These are phyloP conservation scores for Francoa sonchifolia DNA, from an alignment of 441 rosid genomes.

Conservation along the genomic window DNA sequence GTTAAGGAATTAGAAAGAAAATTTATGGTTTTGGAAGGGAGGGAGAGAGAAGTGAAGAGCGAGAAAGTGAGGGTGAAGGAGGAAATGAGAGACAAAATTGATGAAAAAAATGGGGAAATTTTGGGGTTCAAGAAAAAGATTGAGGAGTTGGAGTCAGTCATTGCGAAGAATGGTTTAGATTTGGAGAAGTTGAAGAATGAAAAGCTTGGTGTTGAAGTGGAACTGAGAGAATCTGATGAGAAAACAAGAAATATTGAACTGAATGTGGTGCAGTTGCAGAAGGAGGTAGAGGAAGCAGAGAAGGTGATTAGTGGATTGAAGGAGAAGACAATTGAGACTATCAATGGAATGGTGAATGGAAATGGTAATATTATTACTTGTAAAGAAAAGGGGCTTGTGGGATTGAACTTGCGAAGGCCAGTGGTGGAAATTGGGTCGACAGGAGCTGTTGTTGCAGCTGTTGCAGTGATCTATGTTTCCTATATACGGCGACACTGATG, in stretches of 20 bases:
- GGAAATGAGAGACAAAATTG: neutral
- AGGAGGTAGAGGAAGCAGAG: constrained; percentile 31
- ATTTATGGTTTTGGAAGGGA: neutral
- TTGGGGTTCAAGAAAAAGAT: neutral
- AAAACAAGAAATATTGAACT: constrained; percentile 27
- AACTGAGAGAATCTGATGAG: constrained; percentile 21
- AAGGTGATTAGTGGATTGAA: constrained; percentile 22
- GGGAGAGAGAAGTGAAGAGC: neutral
- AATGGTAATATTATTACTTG: constrained; percentile 5
- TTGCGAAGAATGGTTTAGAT: neutral
- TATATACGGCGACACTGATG: constrained; percentile 25
- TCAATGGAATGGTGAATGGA: constrained; percentile 21
- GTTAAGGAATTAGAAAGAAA: constrained; percentile 37
- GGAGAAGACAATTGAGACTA: constrained; percentile 21
- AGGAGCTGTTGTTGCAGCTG: constrained; percentile 34
- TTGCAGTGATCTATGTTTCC: constrained; percentile 36
- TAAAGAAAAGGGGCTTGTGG: no score
- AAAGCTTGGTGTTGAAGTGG: constrained; percentile 21
- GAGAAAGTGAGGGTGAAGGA: neutral
- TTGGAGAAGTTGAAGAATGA: constrained; percentile 10
- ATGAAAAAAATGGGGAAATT: neutral
- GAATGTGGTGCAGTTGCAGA: constrained; percentile 26
- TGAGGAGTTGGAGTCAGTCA: neutral
- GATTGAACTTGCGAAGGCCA: constrained; percentile 26
- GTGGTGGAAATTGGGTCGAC: constrained; percentile 35